These are phyloP conservation scores for Kluyveromyces starmeri DNA, from an alignment of 805 yeast genomes.

Conservation along the genomic window DNA sequence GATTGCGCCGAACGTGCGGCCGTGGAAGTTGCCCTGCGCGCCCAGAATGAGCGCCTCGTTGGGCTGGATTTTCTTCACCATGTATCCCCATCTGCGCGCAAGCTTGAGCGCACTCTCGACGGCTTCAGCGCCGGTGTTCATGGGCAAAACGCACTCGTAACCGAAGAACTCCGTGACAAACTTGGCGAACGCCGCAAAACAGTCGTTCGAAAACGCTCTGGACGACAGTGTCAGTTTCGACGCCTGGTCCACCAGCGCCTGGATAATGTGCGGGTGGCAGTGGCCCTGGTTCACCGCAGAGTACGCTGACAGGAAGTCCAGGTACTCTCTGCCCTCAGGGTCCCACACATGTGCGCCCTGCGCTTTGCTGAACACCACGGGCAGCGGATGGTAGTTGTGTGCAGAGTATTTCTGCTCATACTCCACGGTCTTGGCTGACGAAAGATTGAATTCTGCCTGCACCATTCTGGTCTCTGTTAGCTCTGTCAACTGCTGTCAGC, in stretches of 20 bases:
- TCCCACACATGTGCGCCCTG: constrained; percentile 94
- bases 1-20: constrained; percentile 89
- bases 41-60: constrained; percentile 82
- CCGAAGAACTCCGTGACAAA: constrained; percentile 80
- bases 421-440: constrained; percentile 55
- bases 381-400: constrained; percentile 94
- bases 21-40: constrained; percentile 89
- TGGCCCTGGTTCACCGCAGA: constrained; percentile 98
- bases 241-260: constrained; percentile 83
- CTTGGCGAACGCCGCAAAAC: constrained; percentile 79
- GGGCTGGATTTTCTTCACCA: constrained; percentile 71
- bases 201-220: constrained; percentile 86
- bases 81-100: constrained; percentile 97
- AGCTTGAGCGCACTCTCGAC: constrained; percentile 91
- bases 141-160: constrained; percentile 90
- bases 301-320: constrained; percentile 89
- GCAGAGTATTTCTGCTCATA: constrained; percentile 82
- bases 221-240: constrained; percentile 75
- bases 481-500: no score
- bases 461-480: no score
- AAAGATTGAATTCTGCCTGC: constrained; percentile 31
- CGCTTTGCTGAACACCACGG: constrained; percentile 85
- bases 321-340: constrained; percentile 90
- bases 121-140: constrained; percentile 99
- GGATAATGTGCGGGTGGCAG: constrained; percentile 87